These are phyloP conservation scores for Pythium dissotocum DNA, from an alignment of 352 stramenopile species.

Conservation along the genomic window DNA sequence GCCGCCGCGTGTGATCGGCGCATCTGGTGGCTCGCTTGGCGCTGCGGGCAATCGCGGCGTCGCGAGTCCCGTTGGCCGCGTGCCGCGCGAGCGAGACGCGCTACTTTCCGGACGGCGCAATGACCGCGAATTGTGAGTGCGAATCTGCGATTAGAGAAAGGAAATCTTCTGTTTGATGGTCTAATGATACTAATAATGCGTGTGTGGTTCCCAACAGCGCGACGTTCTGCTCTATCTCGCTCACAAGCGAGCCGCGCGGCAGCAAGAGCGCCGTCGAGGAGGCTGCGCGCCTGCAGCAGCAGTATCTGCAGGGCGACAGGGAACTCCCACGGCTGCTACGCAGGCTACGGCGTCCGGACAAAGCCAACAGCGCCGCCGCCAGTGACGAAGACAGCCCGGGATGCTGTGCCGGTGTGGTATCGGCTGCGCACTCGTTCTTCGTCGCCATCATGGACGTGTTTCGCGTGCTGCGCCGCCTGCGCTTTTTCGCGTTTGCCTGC, in stretches of 20 bases:
- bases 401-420: not conserved
- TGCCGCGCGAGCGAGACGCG: conserved; percentile 21
- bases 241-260: conserved; percentile 47
- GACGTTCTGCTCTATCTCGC: conserved; percentile 65
- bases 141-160: not conserved
- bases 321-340: conserved; percentile 16
- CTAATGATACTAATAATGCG: not conserved
- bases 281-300: conserved; percentile 30
- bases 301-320: conserved; percentile 23
- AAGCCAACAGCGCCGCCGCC: not conserved
- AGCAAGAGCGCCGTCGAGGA: conserved; percentile 46
- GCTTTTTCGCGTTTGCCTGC: conserved; percentile 5
- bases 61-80: not conserved
- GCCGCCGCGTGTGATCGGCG: conserved; percentile 25
- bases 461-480: conserved; percentile 8
- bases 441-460: not conserved
- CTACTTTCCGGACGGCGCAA: conserved; percentile 8
- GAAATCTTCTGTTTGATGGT: too few relatives aligned
- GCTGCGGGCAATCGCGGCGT: not conserved
- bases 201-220: conserved; percentile 25
- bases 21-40: not conserved
- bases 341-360: conserved; percentile 9
- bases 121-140: conserved; percentile 26
- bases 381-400: not conserved
- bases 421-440: not conserved